A percentile compares a stretch with the other conserved stretches of the same genome.
Conservation (phyloP, 306 rosid genomes). For the Delonix regia region DNA sequence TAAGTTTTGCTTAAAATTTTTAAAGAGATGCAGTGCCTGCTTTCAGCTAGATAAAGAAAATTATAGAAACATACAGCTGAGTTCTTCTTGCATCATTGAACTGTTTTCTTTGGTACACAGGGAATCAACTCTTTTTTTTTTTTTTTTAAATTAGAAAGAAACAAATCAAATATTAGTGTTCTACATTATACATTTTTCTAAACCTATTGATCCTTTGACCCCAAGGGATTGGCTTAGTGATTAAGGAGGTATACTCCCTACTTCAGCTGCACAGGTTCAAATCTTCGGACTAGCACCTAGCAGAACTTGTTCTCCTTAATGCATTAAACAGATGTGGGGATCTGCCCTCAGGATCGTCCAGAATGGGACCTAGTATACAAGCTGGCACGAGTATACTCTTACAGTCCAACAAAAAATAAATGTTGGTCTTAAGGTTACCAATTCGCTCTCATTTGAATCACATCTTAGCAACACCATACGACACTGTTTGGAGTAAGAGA, state of each 20-base stretch:
- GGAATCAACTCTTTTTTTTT: not conserved
- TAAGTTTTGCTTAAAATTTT: not conserved
- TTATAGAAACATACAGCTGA: not conserved
- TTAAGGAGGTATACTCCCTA: no score
- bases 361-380: no score
- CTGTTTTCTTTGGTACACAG: not conserved
- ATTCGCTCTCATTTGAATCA: not conserved
- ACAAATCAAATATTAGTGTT: not conserved
- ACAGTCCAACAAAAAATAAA: no score
- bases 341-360: no score
- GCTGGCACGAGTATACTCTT: no score
- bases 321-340: no score
- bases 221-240: no score
- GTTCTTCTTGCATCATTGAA: not conserved
- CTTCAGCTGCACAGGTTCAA: no score
- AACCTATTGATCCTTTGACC: not conserved
- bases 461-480: not conserved
- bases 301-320: no score
- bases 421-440: not conserved
- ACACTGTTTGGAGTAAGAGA: not conserved
- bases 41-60: not conserved
- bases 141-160: not conserved
- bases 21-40: not conserved
- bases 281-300: no score
- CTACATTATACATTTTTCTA: not conserved